phyloP scores from a whole-genome alignment of 2,329 filamentous ascomycete genomes.

The Talaromyces amestolkiae region DNA sequence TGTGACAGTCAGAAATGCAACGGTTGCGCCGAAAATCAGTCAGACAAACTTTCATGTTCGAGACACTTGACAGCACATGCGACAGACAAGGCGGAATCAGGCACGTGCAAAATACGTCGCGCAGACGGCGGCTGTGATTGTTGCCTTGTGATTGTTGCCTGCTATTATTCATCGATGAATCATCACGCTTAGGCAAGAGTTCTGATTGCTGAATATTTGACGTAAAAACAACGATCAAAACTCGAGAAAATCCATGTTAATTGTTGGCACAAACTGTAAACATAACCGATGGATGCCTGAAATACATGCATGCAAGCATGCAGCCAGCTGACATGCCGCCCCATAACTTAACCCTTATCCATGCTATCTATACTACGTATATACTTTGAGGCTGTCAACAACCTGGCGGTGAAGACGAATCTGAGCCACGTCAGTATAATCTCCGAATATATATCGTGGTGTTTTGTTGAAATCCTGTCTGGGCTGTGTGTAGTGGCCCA shows the following conservation, averaged over 20 bases:
- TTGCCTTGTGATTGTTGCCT: not conserved
- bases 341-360: constrained; percentile 2
- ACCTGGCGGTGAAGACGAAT: not conserved
- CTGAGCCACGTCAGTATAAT: not conserved
- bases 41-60: not conserved
- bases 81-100: not conserved
- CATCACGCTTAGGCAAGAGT: not conserved
- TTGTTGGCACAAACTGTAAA: not conserved
- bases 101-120: constrained; percentile 4
- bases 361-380: not conserved
- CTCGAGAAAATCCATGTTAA: not conserved
- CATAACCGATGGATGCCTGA: not conserved
- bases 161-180: not conserved
- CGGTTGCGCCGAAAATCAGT: not conserved
- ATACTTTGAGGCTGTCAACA: not conserved
- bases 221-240: not conserved
- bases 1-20: not conserved
- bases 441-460: not conserved
- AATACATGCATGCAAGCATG: not conserved
- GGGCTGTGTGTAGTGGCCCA: not conserved
- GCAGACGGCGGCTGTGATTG: not conserved
- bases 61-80: not conserved
- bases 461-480: not conserved
- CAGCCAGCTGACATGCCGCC: not conserved
- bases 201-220: not conserved